Conservation (phyloP, 768 basidiomycete genomes). For the Boletus patriciae region DNA sequence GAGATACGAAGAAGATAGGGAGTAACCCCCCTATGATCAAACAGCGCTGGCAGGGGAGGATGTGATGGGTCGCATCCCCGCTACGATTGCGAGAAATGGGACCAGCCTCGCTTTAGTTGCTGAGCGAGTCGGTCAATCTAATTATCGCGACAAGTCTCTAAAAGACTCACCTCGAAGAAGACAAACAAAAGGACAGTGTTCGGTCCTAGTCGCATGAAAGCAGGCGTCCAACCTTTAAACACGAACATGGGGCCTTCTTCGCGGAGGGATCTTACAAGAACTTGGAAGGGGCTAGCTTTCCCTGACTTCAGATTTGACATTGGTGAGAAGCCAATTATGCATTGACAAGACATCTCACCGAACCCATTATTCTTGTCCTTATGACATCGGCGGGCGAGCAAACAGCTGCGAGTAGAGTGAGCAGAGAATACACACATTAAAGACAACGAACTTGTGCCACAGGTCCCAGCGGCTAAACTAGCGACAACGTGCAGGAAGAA, state of each 20-base stretch:
- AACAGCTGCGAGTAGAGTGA: constrained; percentile 49
- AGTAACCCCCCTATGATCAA: background rate
- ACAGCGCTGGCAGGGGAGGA: background rate
- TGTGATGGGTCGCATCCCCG: background rate
- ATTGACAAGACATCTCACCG: constrained; percentile 43
- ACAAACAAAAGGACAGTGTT: constrained; percentile 85
- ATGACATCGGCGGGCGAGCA: constrained; percentile 80
- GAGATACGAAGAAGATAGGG: background rate
- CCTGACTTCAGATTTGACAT: constrained; percentile 44
- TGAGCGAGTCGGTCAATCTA: constrained; percentile 29
- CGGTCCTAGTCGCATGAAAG: constrained; percentile 80
- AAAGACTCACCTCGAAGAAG: constrained; percentile 68
- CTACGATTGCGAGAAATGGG: constrained; percentile 8
- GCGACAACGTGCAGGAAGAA: constrained; percentile 65
- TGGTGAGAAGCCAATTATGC: background rate
- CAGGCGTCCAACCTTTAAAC: constrained; percentile 89
- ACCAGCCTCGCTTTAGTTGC: constrained; percentile 74
- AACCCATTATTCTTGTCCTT: constrained; percentile 74
- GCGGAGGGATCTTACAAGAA: constrained; percentile 59
- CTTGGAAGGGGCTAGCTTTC: constrained; percentile 46
- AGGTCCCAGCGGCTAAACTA: constrained; percentile 68
- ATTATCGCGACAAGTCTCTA: background rate
- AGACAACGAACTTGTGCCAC: constrained; percentile 66
- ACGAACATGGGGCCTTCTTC: constrained; percentile 77
- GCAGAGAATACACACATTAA: background rate